phyloP scores from a whole-genome alignment of 352 stramenopile species.

The Phytopythium ostracodes region DNA sequence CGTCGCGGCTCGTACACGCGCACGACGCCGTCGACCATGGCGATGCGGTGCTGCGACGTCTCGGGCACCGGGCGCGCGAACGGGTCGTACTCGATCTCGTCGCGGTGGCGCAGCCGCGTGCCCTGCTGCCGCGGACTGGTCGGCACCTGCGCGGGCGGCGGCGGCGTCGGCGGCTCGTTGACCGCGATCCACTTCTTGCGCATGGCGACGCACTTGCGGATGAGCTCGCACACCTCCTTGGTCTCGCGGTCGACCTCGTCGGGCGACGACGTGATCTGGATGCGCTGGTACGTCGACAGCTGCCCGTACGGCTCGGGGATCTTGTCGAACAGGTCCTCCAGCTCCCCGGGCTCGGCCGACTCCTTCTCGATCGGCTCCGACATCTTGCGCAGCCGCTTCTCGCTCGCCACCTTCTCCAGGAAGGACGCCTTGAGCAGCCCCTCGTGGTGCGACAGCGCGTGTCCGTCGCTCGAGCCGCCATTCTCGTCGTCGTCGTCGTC shows the following conservation, averaged over 20 bases:
- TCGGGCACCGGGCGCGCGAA: conserved; percentile 34
- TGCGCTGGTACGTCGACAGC: conserved; percentile 64
- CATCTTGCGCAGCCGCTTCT: conserved; percentile 61
- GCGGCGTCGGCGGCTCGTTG: conserved; percentile 27
- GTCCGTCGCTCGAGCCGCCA: conserved; percentile 14
- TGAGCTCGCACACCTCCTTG: conserved; percentile 70
- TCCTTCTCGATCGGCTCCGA: conserved; percentile 32
- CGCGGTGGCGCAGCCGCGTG: conserved; percentile 49
- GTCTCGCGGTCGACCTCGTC: conserved; percentile 74
- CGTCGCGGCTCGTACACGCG: conserved; percentile 31
- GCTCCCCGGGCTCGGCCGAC: conserved; percentile 21
- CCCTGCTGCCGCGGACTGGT: conserved; percentile 33
- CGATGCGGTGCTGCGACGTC: conserved; percentile 44
- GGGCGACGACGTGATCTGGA: conserved; percentile 63
- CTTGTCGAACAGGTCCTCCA: conserved; percentile 68
- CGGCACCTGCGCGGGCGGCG: conserved; percentile 15
- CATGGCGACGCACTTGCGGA: conserved; percentile 71
- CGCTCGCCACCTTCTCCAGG: conserved; percentile 67
- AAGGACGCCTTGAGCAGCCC: conserved; percentile 69
- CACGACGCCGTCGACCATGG: conserved; percentile 62
- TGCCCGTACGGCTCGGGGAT: conserved; percentile 79
- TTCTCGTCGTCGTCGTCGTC: conserved; percentile 33
- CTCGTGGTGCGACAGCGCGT: conserved; percentile 45
- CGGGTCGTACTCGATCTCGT: conserved; percentile 73
- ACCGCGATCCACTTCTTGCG: conserved; percentile 68